Conservation (phyloP, 1,139 yeast species). For the Pichia sp. region DNA sequence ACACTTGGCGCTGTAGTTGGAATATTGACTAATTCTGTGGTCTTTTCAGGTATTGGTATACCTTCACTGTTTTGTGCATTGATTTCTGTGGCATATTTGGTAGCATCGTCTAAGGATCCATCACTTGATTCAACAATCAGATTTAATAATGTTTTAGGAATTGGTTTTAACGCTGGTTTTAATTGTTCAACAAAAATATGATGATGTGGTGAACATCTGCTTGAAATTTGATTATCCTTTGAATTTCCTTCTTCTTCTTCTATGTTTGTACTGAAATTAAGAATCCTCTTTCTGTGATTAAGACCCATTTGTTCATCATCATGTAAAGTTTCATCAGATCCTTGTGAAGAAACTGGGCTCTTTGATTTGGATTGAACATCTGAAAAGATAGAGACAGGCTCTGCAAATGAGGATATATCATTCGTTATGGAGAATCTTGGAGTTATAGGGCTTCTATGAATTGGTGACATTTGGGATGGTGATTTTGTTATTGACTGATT, state of each 20-base stretch:
- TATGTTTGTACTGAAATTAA: background rate
- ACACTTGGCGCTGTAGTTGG: conserved; percentile 51
- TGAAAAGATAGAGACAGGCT: conserved; percentile 12
- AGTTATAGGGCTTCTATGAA: background rate
- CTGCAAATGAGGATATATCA: conserved; percentile 4
- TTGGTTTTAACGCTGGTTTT: conserved; percentile 42
- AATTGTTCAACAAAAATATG: conserved; percentile 28
- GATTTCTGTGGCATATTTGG: conserved; percentile 72
- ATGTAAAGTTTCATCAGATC: conserved; percentile 14
- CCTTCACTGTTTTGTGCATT: conserved; percentile 64
- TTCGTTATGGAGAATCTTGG: background rate
- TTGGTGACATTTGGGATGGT: background rate
- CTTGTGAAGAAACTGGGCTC: conserved; percentile 14
- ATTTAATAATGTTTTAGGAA: conserved; percentile 40
- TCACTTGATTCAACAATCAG: conserved; percentile 67
- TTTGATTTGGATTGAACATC: conserved; percentile 2
- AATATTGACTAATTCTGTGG: conserved; percentile 61
- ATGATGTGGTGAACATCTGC: conserved; percentile 47
- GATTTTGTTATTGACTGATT: conserved; percentile 3
- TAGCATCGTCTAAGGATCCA: conserved; percentile 66
- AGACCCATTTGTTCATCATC: background rate
- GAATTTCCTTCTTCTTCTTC: conserved; percentile 8
- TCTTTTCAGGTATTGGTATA: conserved; percentile 59
- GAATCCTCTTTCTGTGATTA: background rate
- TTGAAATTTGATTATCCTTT: conserved; percentile 17